Evolutionary conservation across 345 rosid species (phyloP).

Genomic region (Brassica nigra): DNA sequence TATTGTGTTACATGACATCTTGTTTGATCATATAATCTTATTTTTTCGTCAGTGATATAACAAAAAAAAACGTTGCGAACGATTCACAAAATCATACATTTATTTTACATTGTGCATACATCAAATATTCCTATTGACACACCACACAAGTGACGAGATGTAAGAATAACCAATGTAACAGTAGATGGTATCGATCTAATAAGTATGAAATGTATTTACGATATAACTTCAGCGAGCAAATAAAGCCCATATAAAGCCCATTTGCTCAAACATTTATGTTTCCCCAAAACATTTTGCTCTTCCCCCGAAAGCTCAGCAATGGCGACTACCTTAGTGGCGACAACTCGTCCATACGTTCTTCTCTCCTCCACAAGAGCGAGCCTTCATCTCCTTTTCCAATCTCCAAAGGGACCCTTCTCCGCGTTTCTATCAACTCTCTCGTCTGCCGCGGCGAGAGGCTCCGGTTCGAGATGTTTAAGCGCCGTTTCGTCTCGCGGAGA

Average conservation of each 20-base stretch:
- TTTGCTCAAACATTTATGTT: not conserved
- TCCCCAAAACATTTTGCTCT: not conserved
- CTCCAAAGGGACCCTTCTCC: constrained; percentile 33
- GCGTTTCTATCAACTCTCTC: constrained; percentile 17
- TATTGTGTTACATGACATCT: no score
- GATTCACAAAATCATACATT: no score
- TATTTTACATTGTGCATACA: no score
- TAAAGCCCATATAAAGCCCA: constrained; percentile 18
- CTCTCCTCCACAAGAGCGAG: constrained; percentile 41
- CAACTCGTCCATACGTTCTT: constrained; percentile 46
- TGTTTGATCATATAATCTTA: no score
- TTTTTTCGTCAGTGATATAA: no score
- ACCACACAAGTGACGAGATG: no score
- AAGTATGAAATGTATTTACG: not conserved
- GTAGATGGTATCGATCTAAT: no score
- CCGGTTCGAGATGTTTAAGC: constrained; percentile 10
- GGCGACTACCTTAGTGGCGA: constrained; percentile 46
- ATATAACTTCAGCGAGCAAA: not conserved
- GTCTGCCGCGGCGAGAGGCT: constrained; percentile 9
- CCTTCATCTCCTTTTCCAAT: constrained; percentile 34
- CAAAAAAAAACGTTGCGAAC: no score
- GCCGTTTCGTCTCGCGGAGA: constrained; percentile 32
- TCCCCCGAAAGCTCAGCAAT: constrained; percentile 16
- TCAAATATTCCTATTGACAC: no score
- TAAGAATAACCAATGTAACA: no score